phyloP scores from a whole-genome alignment of 164 flowering plant species.

The Santalum album region DNA sequence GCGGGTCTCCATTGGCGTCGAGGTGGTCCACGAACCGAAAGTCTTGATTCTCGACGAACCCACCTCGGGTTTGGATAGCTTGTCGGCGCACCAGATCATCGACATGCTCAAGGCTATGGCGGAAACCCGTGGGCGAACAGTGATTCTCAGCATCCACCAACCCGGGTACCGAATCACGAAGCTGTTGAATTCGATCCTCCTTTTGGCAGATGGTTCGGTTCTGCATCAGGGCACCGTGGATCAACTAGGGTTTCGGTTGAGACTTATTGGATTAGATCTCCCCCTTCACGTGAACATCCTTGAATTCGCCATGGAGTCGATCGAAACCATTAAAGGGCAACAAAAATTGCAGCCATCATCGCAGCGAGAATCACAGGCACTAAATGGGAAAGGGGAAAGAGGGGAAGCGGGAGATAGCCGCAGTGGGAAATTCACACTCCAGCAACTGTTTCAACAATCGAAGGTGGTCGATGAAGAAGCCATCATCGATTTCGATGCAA shows the following conservation, averaged over 20 bases:
- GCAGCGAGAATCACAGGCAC: neutral
- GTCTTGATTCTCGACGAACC: constrained; percentile 91
- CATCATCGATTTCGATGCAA: neutral
- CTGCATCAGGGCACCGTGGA: constrained; percentile 75
- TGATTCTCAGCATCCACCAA: constrained; percentile 82
- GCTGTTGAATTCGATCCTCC: constrained; percentile 56
- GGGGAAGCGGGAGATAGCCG: constrained; percentile 9
- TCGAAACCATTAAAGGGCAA: constrained; percentile 39
- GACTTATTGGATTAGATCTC: constrained; percentile 39
- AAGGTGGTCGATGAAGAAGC: constrained; percentile 40
- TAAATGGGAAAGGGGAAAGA: constrained; percentile 5
- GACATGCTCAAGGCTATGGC: constrained; percentile 89
- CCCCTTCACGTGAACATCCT: constrained; percentile 68
- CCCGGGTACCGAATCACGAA: constrained; percentile 87
- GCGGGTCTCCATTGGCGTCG: constrained; percentile 88
- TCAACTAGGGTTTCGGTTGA: constrained; percentile 39
- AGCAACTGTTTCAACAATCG: constrained; percentile 75
- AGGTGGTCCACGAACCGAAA: constrained; percentile 74
- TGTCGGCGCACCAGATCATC: constrained; percentile 75
- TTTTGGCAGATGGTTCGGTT: constrained; percentile 71
- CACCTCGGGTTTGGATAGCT: constrained; percentile 89
- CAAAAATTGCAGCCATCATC: constrained; percentile 6
- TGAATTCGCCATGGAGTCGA: constrained; percentile 84
- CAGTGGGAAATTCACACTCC: constrained; percentile 47
- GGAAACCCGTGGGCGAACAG: constrained; percentile 61